A percentile compares a stretch with the other conserved stretches of the same genome.
These are phyloP conservation scores for Haplosporangium sp. DNA, from an alignment of 371 early-diverging fungal genomes.

Conservation along the genomic window DNA sequence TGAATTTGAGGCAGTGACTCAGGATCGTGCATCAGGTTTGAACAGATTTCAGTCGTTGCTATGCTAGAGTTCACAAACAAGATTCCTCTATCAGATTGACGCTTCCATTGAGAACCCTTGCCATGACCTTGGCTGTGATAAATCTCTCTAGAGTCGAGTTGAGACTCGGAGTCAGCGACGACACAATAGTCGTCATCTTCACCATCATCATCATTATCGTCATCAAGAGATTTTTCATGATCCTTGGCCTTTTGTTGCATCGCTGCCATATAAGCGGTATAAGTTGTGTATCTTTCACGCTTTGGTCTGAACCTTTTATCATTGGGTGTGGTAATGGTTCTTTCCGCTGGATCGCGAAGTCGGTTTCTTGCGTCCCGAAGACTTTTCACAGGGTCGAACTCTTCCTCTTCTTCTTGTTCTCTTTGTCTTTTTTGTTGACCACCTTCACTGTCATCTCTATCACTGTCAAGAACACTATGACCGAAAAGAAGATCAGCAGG, in stretches of 20 bases:
- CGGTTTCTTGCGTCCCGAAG: conserved; percentile 11
- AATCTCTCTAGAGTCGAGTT: neutral
- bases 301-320: conserved; percentile 9
- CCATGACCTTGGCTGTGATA: neutral
- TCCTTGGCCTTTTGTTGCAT: conserved; percentile 41
- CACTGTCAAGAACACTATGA: too few relatives aligned
- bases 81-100: conserved; percentile 32
- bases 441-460: neutral
- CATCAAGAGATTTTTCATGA: conserved; percentile 16
- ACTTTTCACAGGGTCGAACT: neutral
- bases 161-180: neutral
- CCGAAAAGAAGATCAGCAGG: too few relatives aligned
- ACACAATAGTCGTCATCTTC: neutral
- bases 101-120: conserved; percentile 17
- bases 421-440: neutral
- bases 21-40: conserved; percentile 20
- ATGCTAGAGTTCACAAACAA: conserved; percentile 36
- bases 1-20: neutral
- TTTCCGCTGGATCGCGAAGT: conserved; percentile 8
- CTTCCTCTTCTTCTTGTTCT: neutral
- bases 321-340: neutral
- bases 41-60: conserved; percentile 29
- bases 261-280: conserved; percentile 36
- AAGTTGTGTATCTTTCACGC: conserved; percentile 32
- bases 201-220: too few relatives aligned